Evolutionary conservation across 2,329 filamentous ascomycete species (phyloP), one percentile per base, ranked within the genome.

Genomic region (Malbranchea cinnamomea): DNA sequence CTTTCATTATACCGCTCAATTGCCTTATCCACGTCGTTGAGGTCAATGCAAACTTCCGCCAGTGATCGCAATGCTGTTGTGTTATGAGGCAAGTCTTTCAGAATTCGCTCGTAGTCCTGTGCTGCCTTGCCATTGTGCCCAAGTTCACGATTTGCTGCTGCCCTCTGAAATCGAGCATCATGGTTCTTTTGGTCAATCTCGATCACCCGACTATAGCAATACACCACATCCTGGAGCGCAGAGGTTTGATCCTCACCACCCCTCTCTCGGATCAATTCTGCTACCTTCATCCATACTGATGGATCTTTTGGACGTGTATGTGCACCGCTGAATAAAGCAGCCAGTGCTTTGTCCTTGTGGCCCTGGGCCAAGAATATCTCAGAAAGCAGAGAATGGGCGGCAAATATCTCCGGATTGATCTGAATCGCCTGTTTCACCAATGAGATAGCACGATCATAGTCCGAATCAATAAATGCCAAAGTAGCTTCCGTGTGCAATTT

Each of bases 331-430:
- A 69, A 65, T 7, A 75, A 50, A 24, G 67, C 68, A 23, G 62
- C 57, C 21, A 74, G 48, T 1, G 69, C 64, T 37, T 70, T 68
- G 31, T 67, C 59, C 20, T 65, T 59, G 26, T 70, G 60, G n/a
- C 67, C 68, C 45, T 64, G 60, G 8, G 60, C 59, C 6, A 65
- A 48, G 30, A 71, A 63, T 29, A 73, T 67, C 37, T 75, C 67
- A 0, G 70, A 71, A 5, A 74, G 53, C 12, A 75, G 53, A 30
- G 63, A 67, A 52, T 76, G 68, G 9, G 71, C 68, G 16, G 63
- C 59, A 45, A 69, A 74, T 39, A 75, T 67, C 45, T 75, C 71
- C 0, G 71, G 71, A 40, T 77, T 75, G 17, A 59, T 51, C 23
- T 62, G 54, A 18, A 72, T 62, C 6, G 68, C 67, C 36, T 59